Conservation (phyloP, 495 filamentous ascomycete species). For the Alectoria sarmentosa region DNA sequence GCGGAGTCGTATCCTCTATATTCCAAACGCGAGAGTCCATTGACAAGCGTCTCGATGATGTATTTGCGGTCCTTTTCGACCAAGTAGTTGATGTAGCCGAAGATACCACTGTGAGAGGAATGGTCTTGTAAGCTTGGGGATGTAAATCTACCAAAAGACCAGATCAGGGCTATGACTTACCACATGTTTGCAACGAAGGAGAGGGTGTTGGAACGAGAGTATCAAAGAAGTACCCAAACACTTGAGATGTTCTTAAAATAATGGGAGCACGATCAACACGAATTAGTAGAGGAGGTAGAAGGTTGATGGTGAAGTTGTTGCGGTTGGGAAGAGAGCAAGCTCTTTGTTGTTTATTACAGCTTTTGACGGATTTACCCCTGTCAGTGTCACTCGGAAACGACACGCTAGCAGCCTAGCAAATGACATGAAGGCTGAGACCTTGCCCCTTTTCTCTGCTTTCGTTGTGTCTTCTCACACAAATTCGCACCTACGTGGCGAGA, state of each 20-base stretch:
- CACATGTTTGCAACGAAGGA: slow-evolving; percentile 24
- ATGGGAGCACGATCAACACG: background rate
- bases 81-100: slow-evolving; percentile 87
- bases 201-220: background rate
- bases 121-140: slow-evolving; percentile 4
- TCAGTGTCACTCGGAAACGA: background rate
- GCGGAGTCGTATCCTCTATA: slow-evolving; percentile 74
- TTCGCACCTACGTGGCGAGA: background rate
- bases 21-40: slow-evolving; percentile 51
- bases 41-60: slow-evolving; percentile 92
- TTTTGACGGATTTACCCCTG: slow-evolving; percentile 1
- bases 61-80: slow-evolving; percentile 95
- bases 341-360: background rate
- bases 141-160: background rate
- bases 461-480: background rate
- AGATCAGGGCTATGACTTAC: slow-evolving; percentile 14
- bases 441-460: slow-evolving; percentile 5
- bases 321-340: background rate
- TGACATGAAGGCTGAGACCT: slow-evolving; percentile 1
- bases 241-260: background rate
- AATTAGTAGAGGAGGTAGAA: background rate
- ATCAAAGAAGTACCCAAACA: background rate
- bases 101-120: slow-evolving; percentile 75
- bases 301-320: background rate
- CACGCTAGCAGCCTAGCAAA: slow-evolving; percentile 3